Evolutionary conservation across 108 stramenopile genomes (phyloP).

Genomic region (Aurantiochytrium sp.): DNA sequence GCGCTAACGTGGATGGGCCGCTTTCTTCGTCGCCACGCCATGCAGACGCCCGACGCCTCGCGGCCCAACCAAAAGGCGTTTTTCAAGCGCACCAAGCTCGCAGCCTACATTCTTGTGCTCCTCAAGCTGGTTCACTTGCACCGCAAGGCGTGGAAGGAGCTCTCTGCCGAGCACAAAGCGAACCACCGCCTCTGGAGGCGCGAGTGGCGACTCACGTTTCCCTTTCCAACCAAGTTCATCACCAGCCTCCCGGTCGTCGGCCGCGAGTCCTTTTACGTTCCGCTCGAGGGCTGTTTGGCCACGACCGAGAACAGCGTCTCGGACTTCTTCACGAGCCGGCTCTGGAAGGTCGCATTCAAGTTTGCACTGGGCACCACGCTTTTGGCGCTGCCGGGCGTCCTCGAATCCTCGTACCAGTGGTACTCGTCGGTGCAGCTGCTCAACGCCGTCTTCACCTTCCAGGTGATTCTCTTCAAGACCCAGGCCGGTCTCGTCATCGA

Average conservation of each 20-base stretch:
- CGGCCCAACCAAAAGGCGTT: neutral
- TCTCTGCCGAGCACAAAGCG: neutral
- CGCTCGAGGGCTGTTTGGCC: neutral
- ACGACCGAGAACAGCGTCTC: neutral
- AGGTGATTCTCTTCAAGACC: constrained; percentile 19
- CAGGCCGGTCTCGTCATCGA: constrained; percentile 3
- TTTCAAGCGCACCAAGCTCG: constrained; percentile 17
- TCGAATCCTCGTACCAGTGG: neutral
- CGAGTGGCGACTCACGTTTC: constrained; percentile 6
- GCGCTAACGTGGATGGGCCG: neutral
- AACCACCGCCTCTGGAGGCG: neutral
- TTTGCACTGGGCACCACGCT: constrained; percentile 19
- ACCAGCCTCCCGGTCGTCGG: neutral
- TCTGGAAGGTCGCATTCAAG: neutral
- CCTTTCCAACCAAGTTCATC: neutral
- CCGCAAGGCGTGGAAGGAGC: neutral
- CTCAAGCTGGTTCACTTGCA: neutral
- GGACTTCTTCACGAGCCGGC: neutral
- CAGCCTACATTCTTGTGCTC: neutral
- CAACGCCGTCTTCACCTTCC: constrained; percentile 13
- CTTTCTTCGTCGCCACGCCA: neutral
- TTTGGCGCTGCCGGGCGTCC: neutral
- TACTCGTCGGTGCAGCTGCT: neutral
- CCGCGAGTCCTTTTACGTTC: neutral
- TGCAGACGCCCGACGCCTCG: neutral